Percentiles rank a stretch among this genome's conserved stretches.
Conservation (phyloP, 192 early-diverging fungal species). For the Coemansia sp. region DNA sequence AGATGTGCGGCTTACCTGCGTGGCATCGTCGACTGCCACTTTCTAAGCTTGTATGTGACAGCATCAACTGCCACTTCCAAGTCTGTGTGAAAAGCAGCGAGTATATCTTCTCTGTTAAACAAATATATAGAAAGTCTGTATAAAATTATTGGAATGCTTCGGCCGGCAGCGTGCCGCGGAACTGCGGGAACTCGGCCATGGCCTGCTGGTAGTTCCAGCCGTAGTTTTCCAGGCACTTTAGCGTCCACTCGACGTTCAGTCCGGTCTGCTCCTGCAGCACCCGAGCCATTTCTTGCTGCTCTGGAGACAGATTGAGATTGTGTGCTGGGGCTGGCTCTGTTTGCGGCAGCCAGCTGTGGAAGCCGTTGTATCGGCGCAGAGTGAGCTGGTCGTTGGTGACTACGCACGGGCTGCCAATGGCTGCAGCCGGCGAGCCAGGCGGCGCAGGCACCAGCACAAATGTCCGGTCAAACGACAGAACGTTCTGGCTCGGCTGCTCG, state of each 20-base stretch:
- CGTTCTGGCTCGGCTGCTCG: constrained; percentile 20
- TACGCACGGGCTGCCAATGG: constrained; percentile 38
- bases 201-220: constrained; percentile 51
- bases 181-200: constrained; percentile 40
- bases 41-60: constrained; percentile 9
- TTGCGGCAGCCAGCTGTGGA: constrained; percentile 29
- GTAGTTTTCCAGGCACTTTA: constrained; percentile 45
- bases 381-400: constrained; percentile 48
- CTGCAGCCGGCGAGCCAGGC: constrained; percentile 43
- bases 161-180: constrained; percentile 34
- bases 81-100: neutral
- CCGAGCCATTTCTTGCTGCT: constrained; percentile 51
- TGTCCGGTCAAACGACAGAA: constrained; percentile 40
- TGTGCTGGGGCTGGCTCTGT: constrained; percentile 2
- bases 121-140: neutral
- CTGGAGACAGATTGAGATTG: constrained; percentile 16
- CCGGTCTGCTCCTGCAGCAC: constrained; percentile 44
- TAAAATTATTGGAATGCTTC: constrained; percentile 40
- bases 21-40: constrained; percentile 27
- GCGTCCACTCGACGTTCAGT: constrained; percentile 44
- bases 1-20: constrained; percentile 61
- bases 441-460: constrained; percentile 39
- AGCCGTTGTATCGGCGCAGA: constrained; percentile 49
- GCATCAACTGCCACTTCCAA: neutral
- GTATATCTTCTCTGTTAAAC: too few species aligned